Evolutionary conservation across 2,329 filamentous ascomycete species (phyloP), one percentile per base, ranked within the genome.

Genomic region (Penicillium glabrum): DNA sequence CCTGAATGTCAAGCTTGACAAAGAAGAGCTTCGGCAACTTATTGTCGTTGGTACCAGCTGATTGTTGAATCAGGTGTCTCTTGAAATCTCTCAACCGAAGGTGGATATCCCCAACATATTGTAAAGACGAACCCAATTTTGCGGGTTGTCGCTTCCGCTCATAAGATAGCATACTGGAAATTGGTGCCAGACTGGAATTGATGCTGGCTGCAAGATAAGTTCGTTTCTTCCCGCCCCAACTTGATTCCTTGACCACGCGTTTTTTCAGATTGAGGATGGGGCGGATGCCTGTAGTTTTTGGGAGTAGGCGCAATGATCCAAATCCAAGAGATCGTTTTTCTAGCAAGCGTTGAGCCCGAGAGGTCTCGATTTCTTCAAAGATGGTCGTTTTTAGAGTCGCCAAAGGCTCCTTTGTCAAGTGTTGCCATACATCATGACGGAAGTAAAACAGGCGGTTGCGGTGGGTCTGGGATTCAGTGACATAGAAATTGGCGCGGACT

Each of bases 391-490:
- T 95, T 23, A 98, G 76, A 1, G 77, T 77, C 1, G 80, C 73
- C 69, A 97, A 78, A 0, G 88, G 85, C 7, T 92, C 89, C 64
- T 93, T 87, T 1, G 88, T 86, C 33, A 98, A 74, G 41, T 82
- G 82, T 50, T 84, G 86, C 95, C 95, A 99, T 10, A 95, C 81
- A 72, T 99, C 95, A 62, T 99, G 95, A 4, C 93, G 89, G 70
- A 97, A 98, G 75, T 91, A 99, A 73, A 96, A 96, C 1, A 98
- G 77, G 27, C 86, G 86, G 66, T 95, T 91, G 16, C 89, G 87
- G 69, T 96, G 86, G 1, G 81, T 80, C 61, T 86, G 92, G 0
- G 92, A 95, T 72, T 99, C 95, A 0, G 95, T 99, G 37, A 97
- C 90, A 69, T 98, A 93, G 68, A 99, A 99, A 67, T 95, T 93